phyloP scores from a whole-genome alignment of 202 grass and related monocot species.

The Brachypodium distachyon region DNA sequence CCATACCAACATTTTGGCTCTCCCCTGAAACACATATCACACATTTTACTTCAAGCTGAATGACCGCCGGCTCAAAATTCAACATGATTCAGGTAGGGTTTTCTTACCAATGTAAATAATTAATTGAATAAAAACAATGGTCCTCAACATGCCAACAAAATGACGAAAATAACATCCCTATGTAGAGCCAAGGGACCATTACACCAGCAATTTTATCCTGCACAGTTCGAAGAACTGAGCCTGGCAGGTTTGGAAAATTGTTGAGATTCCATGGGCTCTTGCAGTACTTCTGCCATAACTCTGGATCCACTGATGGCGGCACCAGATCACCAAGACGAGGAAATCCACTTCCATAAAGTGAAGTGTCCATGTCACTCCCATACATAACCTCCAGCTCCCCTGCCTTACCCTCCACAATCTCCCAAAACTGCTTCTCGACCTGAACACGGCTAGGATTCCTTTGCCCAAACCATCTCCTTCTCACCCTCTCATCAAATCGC shows the following conservation, averaged over 20 bases:
- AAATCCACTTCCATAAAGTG: constrained; percentile 86
- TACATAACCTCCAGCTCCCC: constrained; percentile 92
- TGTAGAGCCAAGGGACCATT: constrained; percentile 96
- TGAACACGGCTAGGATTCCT: constrained; percentile 47
- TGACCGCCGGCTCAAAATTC: neutral
- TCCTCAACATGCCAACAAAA: constrained; percentile 99
- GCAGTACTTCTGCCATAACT: constrained; percentile 51
- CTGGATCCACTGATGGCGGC: constrained; percentile 39
- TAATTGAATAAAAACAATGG: constrained; percentile 98
- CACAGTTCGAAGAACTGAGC: constrained; percentile 80
- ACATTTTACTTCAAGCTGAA: constrained; percentile 18
- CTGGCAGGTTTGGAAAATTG: constrained; percentile 81
- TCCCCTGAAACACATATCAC: constrained; percentile 62
- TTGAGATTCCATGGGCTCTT: constrained; percentile 88
- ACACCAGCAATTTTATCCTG: constrained; percentile 87
- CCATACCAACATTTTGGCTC: constrained; percentile 96
- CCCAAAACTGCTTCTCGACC: constrained; percentile 91
- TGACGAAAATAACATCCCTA: constrained; percentile 92
- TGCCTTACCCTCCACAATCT: constrained; percentile 84
- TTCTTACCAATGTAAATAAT: constrained; percentile 92
- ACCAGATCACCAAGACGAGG: constrained; percentile 47
- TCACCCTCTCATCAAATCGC: constrained; percentile 58
- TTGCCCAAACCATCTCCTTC: constrained; percentile 80
- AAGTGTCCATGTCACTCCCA: constrained; percentile 91
- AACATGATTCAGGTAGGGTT: neutral